Base-by-base conservation (phyloP, 352 stramenopile genomes). In the Pythium rhizo-oryzae region DNA sequence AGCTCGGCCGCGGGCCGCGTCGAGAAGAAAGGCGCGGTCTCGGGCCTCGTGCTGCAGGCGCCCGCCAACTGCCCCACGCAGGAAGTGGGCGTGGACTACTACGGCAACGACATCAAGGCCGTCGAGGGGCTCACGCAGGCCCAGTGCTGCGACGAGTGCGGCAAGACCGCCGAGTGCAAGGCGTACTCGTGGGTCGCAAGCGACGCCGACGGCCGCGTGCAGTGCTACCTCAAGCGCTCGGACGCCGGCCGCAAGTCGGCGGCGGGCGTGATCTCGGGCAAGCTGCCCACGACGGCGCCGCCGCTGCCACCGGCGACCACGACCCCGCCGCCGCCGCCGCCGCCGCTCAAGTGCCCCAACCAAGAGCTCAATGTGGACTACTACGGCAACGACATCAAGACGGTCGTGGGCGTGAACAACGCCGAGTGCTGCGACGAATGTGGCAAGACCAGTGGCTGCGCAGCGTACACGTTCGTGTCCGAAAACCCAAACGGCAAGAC, bases 11-110 rank as follows among this genome's bases (percentile, higher is more conserved):
- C 24, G 0, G 75, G 75, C 23, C 71, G 76, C 30, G 53, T 25
- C 18, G 67, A 70, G 54, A 69, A 71, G 44, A 81, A 75, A 52
- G 75, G 75, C 19, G 75, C 69, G 4, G 71, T 81, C 16, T 81
- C 74, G 4, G 74, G 41, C 30, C n/a, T 30, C 12, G n/a, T 60
- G 23, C 58, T 58, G 13, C 41, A 53, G n/a, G n/a, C 65, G 21
- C 63, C 65, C 5, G 53, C 23, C 4, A 74, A 65, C 37, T 74
- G 67, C 41, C 61, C 52, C 8, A 44, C 39, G 21, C 55, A 67
- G 51, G 67, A 74, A 28, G 39, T 46, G 1, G 55, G 35, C 58
- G 39, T 67, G 15, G 67, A 74, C 23, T 62, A 51, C 62, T 69
- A 50, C 52, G 62, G 65, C 25, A 68, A 69, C 60, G 67, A 73